Evolutionary conservation across 805 yeast species (phyloP).

Genomic region (Schwanniomyces yamadae): DNA sequence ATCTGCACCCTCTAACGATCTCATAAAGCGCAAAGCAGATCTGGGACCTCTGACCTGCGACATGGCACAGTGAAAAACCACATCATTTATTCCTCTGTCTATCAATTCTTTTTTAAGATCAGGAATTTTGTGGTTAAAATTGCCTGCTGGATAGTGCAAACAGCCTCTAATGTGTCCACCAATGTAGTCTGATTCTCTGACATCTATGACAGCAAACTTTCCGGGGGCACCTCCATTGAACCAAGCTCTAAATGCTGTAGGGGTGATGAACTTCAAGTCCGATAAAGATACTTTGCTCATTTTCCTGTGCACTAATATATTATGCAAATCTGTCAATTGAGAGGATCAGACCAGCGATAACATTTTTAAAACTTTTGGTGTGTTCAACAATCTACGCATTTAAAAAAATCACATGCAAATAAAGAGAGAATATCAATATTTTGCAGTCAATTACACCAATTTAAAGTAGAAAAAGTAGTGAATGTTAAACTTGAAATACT

Average conservation of each 20-base stretch:
- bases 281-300: constrained; percentile 27
- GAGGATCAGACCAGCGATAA: too few relatives aligned
- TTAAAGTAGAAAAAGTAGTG: too few relatives aligned
- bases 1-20: constrained; percentile 33
- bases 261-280: constrained; percentile 47
- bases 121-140: constrained; percentile 39
- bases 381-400: too few relatives aligned
- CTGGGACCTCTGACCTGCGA: constrained; percentile 93
- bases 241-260: constrained; percentile 48
- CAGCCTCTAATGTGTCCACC: constrained; percentile 73
- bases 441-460: too few relatives aligned
- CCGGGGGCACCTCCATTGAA: constrained; percentile 35
- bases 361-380: too few relatives aligned
- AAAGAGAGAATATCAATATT: too few relatives aligned
- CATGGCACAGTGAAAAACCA: constrained; percentile 87
- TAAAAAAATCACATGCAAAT: too few relatives aligned
- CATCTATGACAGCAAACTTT: constrained; percentile 66
- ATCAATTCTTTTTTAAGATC: constrained; percentile 34
- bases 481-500: too few relatives aligned
- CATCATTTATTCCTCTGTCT: constrained; percentile 39
- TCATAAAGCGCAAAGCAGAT: constrained; percentile 63
- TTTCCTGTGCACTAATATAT: not conserved
- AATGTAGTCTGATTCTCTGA: constrained; percentile 75
- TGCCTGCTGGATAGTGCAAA: constrained; percentile 53
- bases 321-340: too few relatives aligned